phyloP scores from a whole-genome alignment of 129 eudicot genomes.

The Gnaphalium uliginosum region DNA sequence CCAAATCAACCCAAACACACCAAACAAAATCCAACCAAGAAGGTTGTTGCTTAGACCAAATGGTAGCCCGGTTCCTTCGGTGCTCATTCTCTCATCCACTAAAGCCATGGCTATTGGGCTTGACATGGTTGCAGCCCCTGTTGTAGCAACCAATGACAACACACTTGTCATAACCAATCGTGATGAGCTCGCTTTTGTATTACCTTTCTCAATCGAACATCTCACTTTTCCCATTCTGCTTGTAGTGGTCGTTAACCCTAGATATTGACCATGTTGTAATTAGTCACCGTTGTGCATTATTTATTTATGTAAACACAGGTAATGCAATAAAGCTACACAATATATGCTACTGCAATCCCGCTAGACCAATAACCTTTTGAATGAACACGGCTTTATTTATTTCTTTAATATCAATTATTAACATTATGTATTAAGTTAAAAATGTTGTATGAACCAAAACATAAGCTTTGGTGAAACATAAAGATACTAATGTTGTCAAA shows the following conservation, averaged over 20 bases:
- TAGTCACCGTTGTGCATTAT: neutral
- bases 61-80: conserved; percentile 95
- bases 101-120: conserved; percentile 85
- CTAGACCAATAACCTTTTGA: neutral
- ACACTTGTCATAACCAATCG: conserved; percentile 47
- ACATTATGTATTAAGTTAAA: neutral
- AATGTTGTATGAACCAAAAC: neutral
- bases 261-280: neutral
- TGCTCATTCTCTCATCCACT: conserved; percentile 98
- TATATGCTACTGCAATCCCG: no score
- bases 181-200: conserved; percentile 22
- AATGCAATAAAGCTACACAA: neutral
- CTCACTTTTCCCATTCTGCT: conserved; percentile 54
- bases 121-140: conserved; percentile 55
- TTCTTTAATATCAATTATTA: neutral
- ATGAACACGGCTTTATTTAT: neutral
- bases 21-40: conserved; percentile 83
- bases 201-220: conserved; percentile 47
- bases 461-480: neutral
- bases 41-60: conserved; percentile 95
- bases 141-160: conserved; percentile 63
- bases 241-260: conserved; percentile 60
- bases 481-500: conserved; percentile 18
- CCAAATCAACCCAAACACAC: conserved; percentile 84
- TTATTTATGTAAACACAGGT: neutral